A percentile compares a stretch with the other conserved stretches of the same genome.
Conservation (phyloP, 805 yeast genomes). For the Saccharomycopsis babjevae region DNA sequence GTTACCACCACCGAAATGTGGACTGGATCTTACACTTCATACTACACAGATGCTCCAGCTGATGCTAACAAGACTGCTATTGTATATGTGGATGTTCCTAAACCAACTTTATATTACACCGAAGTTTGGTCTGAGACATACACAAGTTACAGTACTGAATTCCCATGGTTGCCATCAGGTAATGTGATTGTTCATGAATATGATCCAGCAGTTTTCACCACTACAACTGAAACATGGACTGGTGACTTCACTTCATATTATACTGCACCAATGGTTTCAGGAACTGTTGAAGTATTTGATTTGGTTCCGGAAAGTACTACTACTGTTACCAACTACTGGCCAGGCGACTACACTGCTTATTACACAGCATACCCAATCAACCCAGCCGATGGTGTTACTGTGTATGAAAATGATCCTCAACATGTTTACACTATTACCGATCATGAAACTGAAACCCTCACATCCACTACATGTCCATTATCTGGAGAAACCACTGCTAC, state of each 20-base stretch:
- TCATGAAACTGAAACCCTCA: not conserved
- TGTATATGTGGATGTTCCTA: conserved; percentile 19
- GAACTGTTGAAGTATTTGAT: not conserved
- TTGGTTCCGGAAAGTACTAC: conserved; percentile 1
- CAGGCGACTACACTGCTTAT: conserved; percentile 1
- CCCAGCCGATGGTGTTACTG: conserved; percentile 3
- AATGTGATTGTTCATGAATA: not conserved
- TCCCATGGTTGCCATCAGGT: not conserved
- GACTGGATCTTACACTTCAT: not conserved
- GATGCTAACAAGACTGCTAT: conserved; percentile 29
- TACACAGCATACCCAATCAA: conserved; percentile 5
- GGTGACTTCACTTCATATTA: not conserved
- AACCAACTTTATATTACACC: not conserved
- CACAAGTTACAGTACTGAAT: not conserved
- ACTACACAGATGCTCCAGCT: conserved; percentile 24
- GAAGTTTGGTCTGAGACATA: not conserved
- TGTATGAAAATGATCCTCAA: conserved; percentile 2
- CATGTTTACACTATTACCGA: not conserved
- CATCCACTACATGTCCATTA: conserved; percentile 1
- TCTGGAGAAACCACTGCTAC: not conserved
- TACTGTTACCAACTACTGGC: conserved; percentile 3
- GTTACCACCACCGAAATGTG: conserved; percentile 2
- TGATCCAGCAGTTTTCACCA: not conserved
- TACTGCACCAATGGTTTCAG: not conserved
- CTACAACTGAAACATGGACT: conserved; percentile 1